Evolutionary conservation across 441 rosid genomes (phyloP), one percentile per base, ranked within the genome.

Genomic region (Gossypium davidsonii): DNA sequence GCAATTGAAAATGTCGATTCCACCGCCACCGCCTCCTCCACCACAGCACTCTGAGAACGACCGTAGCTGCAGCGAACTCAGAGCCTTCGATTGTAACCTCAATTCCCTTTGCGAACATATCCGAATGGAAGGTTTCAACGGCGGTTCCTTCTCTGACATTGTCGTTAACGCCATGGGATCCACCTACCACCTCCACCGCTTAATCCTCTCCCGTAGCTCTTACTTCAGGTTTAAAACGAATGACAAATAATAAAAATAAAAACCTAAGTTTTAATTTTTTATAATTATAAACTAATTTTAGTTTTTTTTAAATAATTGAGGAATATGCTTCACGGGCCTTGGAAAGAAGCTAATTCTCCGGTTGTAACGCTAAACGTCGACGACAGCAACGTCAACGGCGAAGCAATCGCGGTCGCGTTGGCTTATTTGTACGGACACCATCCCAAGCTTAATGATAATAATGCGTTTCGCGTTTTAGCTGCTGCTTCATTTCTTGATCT

Each of bases 401-500:
- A 94, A 18, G 95, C 98, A 39, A 84, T 90, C 64, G 92, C 90
- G 2, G 79, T 88, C 81, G 89, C 97, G 67, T 85, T 94, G 82
- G 97, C 97, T 37, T 94, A 90, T 78, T 77, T 92, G 26, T 92
- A 94, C 49, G 98, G 98, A 14, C 90, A 89, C 78, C 91, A 86
- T 62, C 96, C 97, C 17, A 94, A 92, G 82, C 94, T 92, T 80
- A 88, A 90, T 77, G 97, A 90, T 80, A 83, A 77, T 56, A 94
- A 89, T 71, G 98, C 98, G 0, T 94, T 89, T 77, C 95, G 97
- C n/a, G 97, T 92, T 64, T 81, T 94, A 75, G 98, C 98, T 80
- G 93, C 94, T 14, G 95, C 97, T 74, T 92, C 98, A 1, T 94
- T 92, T 86, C 97, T 94, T 37, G 98, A 94, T 80, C 97, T 94